Evolutionary conservation across 352 stramenopile species (phyloP).

Genomic region (Pythium folliculosum): DNA sequence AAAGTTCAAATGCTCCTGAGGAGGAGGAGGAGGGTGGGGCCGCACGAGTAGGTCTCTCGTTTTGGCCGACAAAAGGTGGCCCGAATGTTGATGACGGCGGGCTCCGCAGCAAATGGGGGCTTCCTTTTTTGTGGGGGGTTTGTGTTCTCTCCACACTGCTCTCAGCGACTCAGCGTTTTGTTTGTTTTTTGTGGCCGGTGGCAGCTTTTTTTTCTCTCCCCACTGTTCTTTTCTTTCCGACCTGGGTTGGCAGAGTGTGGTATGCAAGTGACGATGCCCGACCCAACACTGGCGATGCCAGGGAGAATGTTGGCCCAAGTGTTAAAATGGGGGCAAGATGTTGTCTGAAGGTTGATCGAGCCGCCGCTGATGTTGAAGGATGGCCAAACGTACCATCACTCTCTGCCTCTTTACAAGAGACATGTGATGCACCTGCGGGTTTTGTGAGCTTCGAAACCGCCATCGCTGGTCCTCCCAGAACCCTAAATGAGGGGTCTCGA

Average conservation of each 20-base stretch:
- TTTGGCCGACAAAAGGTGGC: not conserved
- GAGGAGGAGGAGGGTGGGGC: not conserved
- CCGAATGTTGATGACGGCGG: constrained; percentile 5
- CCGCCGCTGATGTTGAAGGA: constrained; percentile 28
- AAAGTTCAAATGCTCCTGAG: constrained; percentile 11
- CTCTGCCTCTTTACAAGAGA: constrained; percentile 16
- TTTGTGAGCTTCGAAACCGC: constrained; percentile 19
- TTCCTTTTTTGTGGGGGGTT: constrained; percentile 11
- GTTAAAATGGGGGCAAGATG: constrained; percentile 19
- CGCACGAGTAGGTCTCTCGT: not conserved
- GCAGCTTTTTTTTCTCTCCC: constrained; percentile 17
- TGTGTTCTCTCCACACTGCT: constrained; percentile 14
- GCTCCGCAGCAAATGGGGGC: constrained; percentile 12
- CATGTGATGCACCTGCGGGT: constrained; percentile 17
- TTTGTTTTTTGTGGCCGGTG: constrained; percentile 16
- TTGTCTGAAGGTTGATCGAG: constrained; percentile 27
- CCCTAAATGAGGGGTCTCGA: constrained; percentile 29
- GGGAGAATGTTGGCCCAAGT: constrained; percentile 22
- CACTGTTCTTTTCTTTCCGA: constrained; percentile 29
- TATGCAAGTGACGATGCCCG: constrained; percentile 26
- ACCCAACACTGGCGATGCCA: not conserved
- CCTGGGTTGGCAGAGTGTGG: constrained; percentile 20
- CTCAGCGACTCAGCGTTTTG: not conserved
- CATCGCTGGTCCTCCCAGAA: constrained; percentile 7
- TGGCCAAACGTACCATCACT: constrained; percentile 27